Conservation (phyloP, 257 asterid species). For the Solanum tarijense region DNA sequence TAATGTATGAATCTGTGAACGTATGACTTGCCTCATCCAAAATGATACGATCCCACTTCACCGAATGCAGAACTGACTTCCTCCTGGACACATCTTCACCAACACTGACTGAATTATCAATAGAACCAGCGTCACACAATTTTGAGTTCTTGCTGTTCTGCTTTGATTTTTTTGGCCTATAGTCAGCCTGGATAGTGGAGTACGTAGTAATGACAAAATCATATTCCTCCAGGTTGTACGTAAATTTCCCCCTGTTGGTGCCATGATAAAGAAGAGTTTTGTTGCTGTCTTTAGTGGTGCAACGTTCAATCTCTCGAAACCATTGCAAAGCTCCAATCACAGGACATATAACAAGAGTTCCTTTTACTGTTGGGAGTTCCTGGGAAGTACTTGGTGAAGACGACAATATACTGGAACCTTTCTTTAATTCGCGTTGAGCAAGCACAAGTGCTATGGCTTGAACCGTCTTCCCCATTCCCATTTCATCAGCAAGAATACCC, state of each 20-base stretch:
- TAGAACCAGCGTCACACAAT: too few relatives aligned
- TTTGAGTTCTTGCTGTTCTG: slow-evolving; percentile 35
- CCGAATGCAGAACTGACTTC: slow-evolving; percentile 57
- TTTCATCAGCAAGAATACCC: slow-evolving; percentile 93
- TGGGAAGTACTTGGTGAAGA: slow-evolving; percentile 20
- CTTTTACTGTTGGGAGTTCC: slow-evolving; percentile 44
- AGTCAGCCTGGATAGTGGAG: slow-evolving; percentile 67
- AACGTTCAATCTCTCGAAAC: slow-evolving; percentile 69
- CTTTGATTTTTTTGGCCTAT: slow-evolving; percentile 51
- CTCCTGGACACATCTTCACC: slow-evolving; percentile 18
- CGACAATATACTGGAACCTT: slow-evolving; percentile 11
- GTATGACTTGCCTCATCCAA: slow-evolving; percentile 61
- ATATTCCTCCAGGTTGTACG: slow-evolving; percentile 43
- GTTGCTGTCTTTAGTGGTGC: slow-evolving; percentile 60
- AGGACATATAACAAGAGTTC: slow-evolving; percentile 80
- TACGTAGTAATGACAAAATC: slow-evolving; percentile 85
- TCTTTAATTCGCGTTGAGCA: slow-evolving; percentile 38
- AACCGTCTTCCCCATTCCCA: slow-evolving; percentile 95
- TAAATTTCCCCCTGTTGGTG: slow-evolving; percentile 38
- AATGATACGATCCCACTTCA: slow-evolving; percentile 68
- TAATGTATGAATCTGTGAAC: not conserved
- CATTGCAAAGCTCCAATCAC: slow-evolving; percentile 65
- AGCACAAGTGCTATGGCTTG: slow-evolving; percentile 92
- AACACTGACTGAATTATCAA: not conserved
- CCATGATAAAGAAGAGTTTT: slow-evolving; percentile 78